phyloP scores from a whole-genome alignment of 345 rosid genomes.

The Moricandia arvensis region DNA sequence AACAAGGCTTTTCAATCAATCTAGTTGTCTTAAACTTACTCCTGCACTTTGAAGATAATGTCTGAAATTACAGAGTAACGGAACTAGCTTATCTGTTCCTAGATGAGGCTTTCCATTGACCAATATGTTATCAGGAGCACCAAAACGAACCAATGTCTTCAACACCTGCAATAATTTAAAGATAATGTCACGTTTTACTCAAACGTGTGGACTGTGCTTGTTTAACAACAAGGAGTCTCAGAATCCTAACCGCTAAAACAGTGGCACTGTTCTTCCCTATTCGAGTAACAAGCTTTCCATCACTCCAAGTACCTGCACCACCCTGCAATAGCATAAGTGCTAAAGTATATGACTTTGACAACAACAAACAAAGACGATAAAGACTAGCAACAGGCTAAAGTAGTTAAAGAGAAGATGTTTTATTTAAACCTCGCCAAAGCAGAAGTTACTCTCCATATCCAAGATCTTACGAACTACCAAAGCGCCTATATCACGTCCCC shows the following conservation, averaged over 20 bases:
- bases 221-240: neutral
- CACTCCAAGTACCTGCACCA: slow-evolving; percentile 99
- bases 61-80: slow-evolving; percentile 77
- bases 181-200: neutral
- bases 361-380: neutral
- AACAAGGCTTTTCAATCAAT: slow-evolving; percentile 1
- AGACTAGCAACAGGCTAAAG: slow-evolving; percentile 1
- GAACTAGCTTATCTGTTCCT: slow-evolving; percentile 89
- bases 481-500: slow-evolving; percentile 96
- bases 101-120: slow-evolving; percentile 95
- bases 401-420: slow-evolving; percentile 7
- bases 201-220: neutral
- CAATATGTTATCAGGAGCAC: slow-evolving; percentile 78
- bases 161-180: slow-evolving; percentile 52
- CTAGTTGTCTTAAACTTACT: slow-evolving; percentile 49
- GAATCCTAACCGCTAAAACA: slow-evolving; percentile 71
- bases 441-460: slow-evolving; percentile 90
- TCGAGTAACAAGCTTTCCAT: slow-evolving; percentile 96
- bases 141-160: slow-evolving; percentile 90
- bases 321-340: slow-evolving; percentile 93
- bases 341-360: slow-evolving; percentile 30
- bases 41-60: slow-evolving; percentile 71
- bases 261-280: slow-evolving; percentile 88
- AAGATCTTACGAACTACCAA: slow-evolving; percentile 69
- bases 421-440: slow-evolving; percentile 89